Base-by-base conservation (phyloP, 805 yeast genomes). In the Isabelozyma pseudorhagii region DNA sequence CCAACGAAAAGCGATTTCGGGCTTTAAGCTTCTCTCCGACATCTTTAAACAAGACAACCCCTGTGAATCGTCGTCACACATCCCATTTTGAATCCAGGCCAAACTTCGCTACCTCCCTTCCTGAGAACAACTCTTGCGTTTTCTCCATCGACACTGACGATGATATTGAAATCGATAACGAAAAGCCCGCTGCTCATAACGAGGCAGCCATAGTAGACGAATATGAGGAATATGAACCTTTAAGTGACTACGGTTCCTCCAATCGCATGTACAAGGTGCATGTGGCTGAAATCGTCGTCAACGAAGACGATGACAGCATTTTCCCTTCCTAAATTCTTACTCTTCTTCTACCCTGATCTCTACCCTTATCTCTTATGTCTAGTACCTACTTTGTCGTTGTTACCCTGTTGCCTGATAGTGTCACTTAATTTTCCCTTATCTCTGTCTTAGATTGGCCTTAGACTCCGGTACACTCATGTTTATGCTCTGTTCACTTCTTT, bases 261-360 rank as follows among this genome's bases (percentile, higher is more conserved):
- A 60, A 55, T 45, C 44, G 63, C 45, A 50, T 59, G 38, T 67
- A 72, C 56, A 68, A 63, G 50, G 76, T 74, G 11, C 71, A 67
- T 38, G 79, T 74, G 27, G 71, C 76, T 5, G 79, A 74, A 28
- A 72, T 74, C 7, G 52, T 68, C 10, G 66, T 74, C 25, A 59
- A 68, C 50, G 77, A 71, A 38, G 56, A 59, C 40, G 77, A 71
- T 40, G 56, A 55, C 27, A 65, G 60, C 45, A 58, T 65, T 8
- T 66, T 62, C 41, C 69, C 70, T 14, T 18, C 46, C 28, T 40
- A 42, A 44, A 13, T 13, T n/a, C 27, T 17, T n/a, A 17, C 18
- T 18, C 43, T 40, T n/a, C 25, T 21, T 21, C 25, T 21, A 4
- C 25, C 25, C 25, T 21, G 25, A 21, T 21, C 25, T 21, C 25